Percentiles rank a stretch among this genome's conserved stretches.
Evolutionary conservation across 2,329 filamentous ascomycete genomes (phyloP).

Genomic region (Cladosporium austrohemisphaericum): DNA sequence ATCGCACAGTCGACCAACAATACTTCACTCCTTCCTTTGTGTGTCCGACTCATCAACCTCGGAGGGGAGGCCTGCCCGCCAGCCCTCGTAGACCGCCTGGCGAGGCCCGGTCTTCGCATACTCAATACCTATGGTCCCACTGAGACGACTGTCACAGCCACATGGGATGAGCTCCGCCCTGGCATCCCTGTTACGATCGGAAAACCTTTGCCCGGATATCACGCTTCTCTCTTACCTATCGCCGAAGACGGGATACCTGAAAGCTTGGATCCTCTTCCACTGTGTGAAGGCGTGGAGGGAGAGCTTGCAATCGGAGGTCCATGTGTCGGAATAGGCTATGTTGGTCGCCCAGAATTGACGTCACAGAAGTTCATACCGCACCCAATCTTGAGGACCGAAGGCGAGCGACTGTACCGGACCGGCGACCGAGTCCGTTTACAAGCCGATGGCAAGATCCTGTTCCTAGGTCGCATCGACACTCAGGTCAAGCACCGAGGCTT

Average conservation of each 20-base stretch:
- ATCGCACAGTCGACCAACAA: conserved; percentile 16
- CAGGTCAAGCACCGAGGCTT: conserved; percentile 95
- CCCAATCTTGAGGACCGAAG: conserved; percentile 46
- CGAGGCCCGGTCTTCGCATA: conserved; percentile 12
- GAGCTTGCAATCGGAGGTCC: conserved; percentile 48
- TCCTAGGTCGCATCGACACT: conserved; percentile 69
- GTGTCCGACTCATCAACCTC: conserved; percentile 22
- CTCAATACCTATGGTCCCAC: conserved; percentile 26
- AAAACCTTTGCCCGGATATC: conserved; percentile 18
- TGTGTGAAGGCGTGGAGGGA: conserved; percentile 26
- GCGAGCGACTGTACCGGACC: conserved; percentile 53
- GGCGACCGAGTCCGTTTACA: conserved; percentile 57
- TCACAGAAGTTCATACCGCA: conserved; percentile 31
- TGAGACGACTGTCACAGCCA: conserved; percentile 20
- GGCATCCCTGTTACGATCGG: conserved; percentile 23
- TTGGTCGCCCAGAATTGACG: conserved; percentile 33
- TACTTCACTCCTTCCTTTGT: conserved; percentile 18
- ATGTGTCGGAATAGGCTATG: conserved; percentile 44
- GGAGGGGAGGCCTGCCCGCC: conserved; percentile 20
- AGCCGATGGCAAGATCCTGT: conserved; percentile 44
- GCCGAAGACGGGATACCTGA: not conserved
- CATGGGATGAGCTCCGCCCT: conserved; percentile 19
- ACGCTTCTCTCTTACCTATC: conserved; percentile 17
- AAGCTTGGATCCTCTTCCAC: conserved; percentile 42
- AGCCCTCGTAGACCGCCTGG: not conserved